Evolutionary conservation across 176 grass and related monocot genomes (phyloP).

Genomic region (Oryza australiensis): DNA sequence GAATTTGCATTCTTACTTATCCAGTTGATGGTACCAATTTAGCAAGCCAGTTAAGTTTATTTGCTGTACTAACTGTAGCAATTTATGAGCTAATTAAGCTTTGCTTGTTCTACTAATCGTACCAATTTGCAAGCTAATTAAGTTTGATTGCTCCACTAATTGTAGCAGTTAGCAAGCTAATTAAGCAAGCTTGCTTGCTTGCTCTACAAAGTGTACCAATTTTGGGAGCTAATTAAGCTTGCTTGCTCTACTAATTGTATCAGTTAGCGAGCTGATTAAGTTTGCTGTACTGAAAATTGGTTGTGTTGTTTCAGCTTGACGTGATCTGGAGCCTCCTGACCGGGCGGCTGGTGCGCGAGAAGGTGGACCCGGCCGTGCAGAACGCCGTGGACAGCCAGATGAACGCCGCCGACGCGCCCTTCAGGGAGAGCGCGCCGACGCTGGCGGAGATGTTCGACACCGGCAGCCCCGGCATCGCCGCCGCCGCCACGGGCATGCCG

Average conservation of each 20-base stretch:
- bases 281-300: not conserved
- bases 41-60: not conserved
- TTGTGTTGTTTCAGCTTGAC: conserved; percentile 43
- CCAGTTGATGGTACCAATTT: not conserved
- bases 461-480: not conserved
- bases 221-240: not conserved
- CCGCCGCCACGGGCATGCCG: conserved; percentile 45
- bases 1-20: not conserved
- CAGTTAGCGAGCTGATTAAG: not conserved
- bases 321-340: conserved; percentile 82
- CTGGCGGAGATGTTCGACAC: conserved; percentile 71
- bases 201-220: not conserved
- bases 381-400: conserved; percentile 87
- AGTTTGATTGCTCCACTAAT: not conserved
- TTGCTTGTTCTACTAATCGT: not conserved
- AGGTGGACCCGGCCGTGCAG: conserved; percentile 88
- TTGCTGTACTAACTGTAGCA: no score
- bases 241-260: not conserved
- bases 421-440: conserved; percentile 21
- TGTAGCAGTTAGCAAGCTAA: not conserved
- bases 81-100: not conserved
- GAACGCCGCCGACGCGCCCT: conserved; percentile 64
- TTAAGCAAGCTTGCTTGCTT: not conserved
- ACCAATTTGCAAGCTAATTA: not conserved
- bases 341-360: conserved; percentile 79